Conservation (phyloP, 2,329 filamentous ascomycete species). For the Phoma sp. region DNA sequence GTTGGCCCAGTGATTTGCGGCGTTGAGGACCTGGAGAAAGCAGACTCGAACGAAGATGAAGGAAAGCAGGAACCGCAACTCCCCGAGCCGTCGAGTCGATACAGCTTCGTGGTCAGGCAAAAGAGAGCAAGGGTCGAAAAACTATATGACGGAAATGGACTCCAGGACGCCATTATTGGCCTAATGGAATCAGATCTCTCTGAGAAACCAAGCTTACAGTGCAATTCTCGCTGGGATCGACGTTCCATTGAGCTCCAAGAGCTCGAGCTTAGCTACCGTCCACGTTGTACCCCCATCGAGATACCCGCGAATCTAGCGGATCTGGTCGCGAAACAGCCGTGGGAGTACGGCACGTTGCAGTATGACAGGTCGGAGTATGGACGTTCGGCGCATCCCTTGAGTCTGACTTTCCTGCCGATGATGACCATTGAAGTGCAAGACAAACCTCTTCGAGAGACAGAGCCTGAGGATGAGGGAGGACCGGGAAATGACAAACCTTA, state of each 20-base stretch:
- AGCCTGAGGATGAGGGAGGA: neutral
- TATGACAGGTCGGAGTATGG: neutral
- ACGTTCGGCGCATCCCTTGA: slow-evolving; percentile 8
- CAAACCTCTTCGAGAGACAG: neutral
- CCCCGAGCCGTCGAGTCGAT: neutral
- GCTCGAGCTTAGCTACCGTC: neutral
- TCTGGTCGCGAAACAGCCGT: slow-evolving; percentile 1
- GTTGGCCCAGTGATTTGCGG: neutral
- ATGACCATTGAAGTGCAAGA: neutral
- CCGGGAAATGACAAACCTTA: neutral
- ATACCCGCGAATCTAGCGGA: neutral
- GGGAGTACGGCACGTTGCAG: slow-evolving; percentile 1
- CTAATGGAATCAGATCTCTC: neutral
- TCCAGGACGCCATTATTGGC: neutral
- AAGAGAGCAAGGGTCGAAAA: neutral
- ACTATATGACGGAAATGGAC: neutral
- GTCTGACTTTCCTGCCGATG: slow-evolving; percentile 1
- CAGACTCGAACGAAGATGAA: neutral
- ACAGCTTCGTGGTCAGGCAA: neutral
- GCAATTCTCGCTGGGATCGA: neutral
- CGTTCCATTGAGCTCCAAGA: neutral
- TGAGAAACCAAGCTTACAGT: neutral
- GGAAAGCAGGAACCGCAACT: neutral
- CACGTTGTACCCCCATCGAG: neutral
- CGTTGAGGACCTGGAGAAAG: neutral